Evolutionary conservation across 163 green algal species (phyloP).

Genomic region (Smithsoniella earleae): DNA sequence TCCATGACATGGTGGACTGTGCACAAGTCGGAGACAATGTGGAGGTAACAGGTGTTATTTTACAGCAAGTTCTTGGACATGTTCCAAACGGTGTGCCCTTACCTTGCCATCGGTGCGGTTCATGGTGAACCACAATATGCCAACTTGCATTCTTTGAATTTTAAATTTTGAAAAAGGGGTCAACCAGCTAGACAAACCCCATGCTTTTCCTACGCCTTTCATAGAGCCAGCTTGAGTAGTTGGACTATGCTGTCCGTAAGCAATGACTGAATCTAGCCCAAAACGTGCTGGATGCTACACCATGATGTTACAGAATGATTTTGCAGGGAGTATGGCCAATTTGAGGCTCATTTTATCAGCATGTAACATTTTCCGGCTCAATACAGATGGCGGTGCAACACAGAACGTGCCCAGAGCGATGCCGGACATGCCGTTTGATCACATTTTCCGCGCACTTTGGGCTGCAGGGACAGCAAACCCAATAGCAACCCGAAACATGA

Average conservation of each 20-base stretch:
- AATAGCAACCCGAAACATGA: conserved; percentile 57
- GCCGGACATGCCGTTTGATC: neutral
- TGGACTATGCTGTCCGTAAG: no score
- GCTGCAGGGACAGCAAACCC: conserved; percentile 33
- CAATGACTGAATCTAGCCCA: no score
- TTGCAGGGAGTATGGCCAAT: conserved; percentile 11
- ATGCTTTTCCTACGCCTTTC: no score
- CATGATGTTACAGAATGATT: neutral
- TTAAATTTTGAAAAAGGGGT: no score
- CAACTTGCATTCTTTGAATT: neutral
- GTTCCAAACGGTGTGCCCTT: neutral
- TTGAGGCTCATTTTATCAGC: neutral
- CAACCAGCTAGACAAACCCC: no score
- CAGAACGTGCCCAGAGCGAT: neutral
- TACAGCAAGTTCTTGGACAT: conserved; percentile 29
- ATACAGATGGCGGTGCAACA: no score
- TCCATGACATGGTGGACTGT: conserved; percentile 68
- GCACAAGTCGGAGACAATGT: conserved; percentile 65
- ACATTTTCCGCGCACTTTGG: conserved; percentile 38
- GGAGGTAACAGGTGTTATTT: conserved; percentile 66
- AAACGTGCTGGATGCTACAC: no score
- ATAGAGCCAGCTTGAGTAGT: no score
- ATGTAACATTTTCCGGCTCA: neutral
- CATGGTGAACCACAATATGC: neutral
- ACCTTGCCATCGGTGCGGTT: neutral